Base-by-base conservation (phyloP, 345 rosid species). In the Rhizophora apiculata region DNA sequence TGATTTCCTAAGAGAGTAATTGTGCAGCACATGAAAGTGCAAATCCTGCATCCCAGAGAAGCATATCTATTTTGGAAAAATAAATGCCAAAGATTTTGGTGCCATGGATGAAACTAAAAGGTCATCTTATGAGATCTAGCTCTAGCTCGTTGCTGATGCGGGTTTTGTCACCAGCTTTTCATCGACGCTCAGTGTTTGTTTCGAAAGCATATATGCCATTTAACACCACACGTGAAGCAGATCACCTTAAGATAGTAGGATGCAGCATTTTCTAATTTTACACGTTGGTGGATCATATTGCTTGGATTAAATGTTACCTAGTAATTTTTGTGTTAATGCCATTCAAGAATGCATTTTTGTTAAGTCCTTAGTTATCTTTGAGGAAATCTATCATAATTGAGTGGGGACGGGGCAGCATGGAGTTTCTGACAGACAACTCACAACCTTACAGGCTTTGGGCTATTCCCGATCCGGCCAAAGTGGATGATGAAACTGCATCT, bases 371-470 rank as follows among this genome's bases (percentile, higher is more conserved):
- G 27, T 36, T 58, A 39, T 39, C 43, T 2, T 39, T 39, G 16
- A 39, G 46, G 11, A 39, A 39, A 39, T 39, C 46, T 10, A 39
- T 39, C 46, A 39, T 15, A 11, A 1, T 39, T 39, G 46, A 9
- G 15, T 39, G 15, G 15, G 46, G 15, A 39, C 15, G 46, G 46
- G 46, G 3, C 3, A 11, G 15, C 3, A 11, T 29, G 59, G 20
- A 55, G 29, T 36, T 10, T 52, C 43, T 67, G n/a, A 53, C 55
- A 8, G 15, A 39, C 8, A 10, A 13, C 30, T 20, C 18, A 39
- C 29, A 34, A 31, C 46, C 13, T 49, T 2, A n/a, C 77, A 92
- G 99, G 85, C 76, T 92, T 60, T 86, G 89, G 91, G 70, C 77
- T 51, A 67, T 69, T 77, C 79, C 86, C 55, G 92, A 85, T 74